Conservation (phyloP, 495 filamentous ascomycete genomes). For the Thozetella sp. region DNA sequence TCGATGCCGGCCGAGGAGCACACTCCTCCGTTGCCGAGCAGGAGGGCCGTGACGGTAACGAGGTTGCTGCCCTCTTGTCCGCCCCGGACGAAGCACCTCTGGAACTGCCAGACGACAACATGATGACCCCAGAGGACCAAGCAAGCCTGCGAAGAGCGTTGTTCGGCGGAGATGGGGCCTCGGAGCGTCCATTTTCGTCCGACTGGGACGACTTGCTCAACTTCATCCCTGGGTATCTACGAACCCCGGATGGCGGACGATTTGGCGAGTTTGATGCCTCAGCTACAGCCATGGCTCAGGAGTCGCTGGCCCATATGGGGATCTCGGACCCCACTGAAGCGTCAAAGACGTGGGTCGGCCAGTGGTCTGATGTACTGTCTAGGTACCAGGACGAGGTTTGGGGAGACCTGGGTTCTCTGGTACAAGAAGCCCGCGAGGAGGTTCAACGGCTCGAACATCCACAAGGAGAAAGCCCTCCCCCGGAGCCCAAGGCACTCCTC, state of each 20-base stretch:
- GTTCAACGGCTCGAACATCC: slow-evolving; percentile 31
- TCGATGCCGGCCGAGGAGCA: not conserved
- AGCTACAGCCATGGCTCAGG: slow-evolving; percentile 6
- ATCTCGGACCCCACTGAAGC: slow-evolving; percentile 35
- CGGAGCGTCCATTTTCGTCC: slow-evolving; percentile 5
- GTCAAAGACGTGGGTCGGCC: slow-evolving; percentile 43
- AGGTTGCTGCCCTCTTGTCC: slow-evolving; percentile 42
- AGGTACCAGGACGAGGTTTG: slow-evolving; percentile 78
- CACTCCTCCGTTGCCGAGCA: slow-evolving; percentile 28
- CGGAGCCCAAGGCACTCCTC: slow-evolving; percentile 23
- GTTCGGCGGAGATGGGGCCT: slow-evolving; percentile 23
- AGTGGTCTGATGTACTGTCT: slow-evolving; percentile 67
- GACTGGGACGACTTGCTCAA: slow-evolving; percentile 43
- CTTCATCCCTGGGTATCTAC: slow-evolving; percentile 37
- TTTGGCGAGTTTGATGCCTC: slow-evolving; percentile 10
- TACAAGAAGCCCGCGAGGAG: slow-evolving; percentile 65
- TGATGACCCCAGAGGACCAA: slow-evolving; percentile 19
- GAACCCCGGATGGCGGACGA: slow-evolving; percentile 5
- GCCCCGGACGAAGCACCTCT: slow-evolving; percentile 17
- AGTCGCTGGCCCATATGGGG: slow-evolving; percentile 28
- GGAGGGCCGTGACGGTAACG: slow-evolving; percentile 40
- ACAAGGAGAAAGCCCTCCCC: slow-evolving; percentile 17
- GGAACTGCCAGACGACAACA: slow-evolving; percentile 13
- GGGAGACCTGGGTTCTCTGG: slow-evolving; percentile 67
- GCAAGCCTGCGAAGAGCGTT: slow-evolving; percentile 29